Evolutionary conservation across 1,139 yeast genomes (phyloP).

Genomic region (Suhomyces maxii): DNA sequence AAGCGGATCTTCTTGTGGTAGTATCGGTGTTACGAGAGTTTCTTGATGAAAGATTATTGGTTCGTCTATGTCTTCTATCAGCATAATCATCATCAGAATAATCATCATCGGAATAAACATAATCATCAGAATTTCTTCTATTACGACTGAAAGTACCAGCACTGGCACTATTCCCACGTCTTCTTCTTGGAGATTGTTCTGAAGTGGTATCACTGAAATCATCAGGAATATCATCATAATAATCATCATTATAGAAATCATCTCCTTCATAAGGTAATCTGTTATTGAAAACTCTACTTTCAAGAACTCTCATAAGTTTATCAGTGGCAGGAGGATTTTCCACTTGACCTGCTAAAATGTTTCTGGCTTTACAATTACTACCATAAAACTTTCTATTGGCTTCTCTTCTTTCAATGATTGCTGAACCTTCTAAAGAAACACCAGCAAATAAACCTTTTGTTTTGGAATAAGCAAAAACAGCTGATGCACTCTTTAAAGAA

Average conservation of each 20-base stretch:
- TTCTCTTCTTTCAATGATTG: conserved; percentile 91
- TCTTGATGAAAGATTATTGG: conserved; percentile 5
- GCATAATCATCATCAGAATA: conserved; percentile 38
- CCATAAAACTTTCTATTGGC: conserved; percentile 96
- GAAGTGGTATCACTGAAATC: conserved; percentile 54
- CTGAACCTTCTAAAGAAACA: conserved; percentile 94
- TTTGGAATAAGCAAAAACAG: conserved; percentile 90
- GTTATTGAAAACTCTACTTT: conserved; percentile 78
- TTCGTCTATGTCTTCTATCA: conserved; percentile 18
- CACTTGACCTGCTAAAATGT: conserved; percentile 78
- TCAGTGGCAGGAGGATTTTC: conserved; percentile 95
- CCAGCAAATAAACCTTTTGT: conserved; percentile 98
- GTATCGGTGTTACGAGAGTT: conserved; percentile 4
- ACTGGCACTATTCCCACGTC: conserved; percentile 27
- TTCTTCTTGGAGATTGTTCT: conserved; percentile 31
- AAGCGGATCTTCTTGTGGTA: conserved; percentile 40
- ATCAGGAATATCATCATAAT: conserved; percentile 72
- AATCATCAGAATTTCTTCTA: conserved; percentile 41
- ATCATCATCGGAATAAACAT: conserved; percentile 36
- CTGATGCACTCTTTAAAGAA: conserved; percentile 81
- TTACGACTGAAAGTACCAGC: conserved; percentile 24
- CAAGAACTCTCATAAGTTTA: conserved; percentile 80
- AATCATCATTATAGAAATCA: conserved; percentile 57
- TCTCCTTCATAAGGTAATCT: conserved; percentile 51
- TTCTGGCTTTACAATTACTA: conserved; percentile 77